Conservation (phyloP, 2,329 filamentous ascomycete species). For the Microsporum ferrugineum region DNA sequence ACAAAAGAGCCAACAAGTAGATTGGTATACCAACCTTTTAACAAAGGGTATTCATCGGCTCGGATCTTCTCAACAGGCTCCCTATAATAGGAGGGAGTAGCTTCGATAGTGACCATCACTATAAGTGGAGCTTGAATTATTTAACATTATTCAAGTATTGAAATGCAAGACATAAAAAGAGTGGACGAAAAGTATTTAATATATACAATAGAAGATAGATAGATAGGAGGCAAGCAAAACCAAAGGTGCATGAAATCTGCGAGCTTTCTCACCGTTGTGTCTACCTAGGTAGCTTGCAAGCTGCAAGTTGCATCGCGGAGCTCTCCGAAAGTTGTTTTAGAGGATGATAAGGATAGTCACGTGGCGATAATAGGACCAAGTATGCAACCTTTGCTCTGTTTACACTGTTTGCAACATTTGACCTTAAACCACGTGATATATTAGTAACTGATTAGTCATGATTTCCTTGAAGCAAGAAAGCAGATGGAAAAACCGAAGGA, state of each 20-base stretch:
- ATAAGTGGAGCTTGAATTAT: neutral
- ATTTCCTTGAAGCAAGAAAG: too few relatives aligned
- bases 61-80: conserved; percentile 39
- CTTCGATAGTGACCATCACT: neutral
- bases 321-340: neutral
- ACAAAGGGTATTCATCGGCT: conserved; percentile 36
- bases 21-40: conserved; percentile 24
- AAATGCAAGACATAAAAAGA: neutral
- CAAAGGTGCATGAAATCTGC: neutral
- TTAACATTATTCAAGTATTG: neutral
- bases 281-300: neutral
- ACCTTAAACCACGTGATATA: neutral
- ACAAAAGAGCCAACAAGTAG: neutral
- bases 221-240: neutral
- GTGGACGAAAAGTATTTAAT: neutral
- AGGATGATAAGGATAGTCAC: neutral
- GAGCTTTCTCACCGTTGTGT: neutral
- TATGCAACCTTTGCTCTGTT: neutral
- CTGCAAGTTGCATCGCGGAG: neutral
- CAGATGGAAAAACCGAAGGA: too few relatives aligned
- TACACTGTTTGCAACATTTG: neutral
- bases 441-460: neutral
- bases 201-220: neutral
- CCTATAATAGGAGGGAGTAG: neutral
- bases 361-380: neutral